Evolutionary conservation across 192 early-diverging fungal species (phyloP).

Genomic region (Mortierella claussenii): DNA sequence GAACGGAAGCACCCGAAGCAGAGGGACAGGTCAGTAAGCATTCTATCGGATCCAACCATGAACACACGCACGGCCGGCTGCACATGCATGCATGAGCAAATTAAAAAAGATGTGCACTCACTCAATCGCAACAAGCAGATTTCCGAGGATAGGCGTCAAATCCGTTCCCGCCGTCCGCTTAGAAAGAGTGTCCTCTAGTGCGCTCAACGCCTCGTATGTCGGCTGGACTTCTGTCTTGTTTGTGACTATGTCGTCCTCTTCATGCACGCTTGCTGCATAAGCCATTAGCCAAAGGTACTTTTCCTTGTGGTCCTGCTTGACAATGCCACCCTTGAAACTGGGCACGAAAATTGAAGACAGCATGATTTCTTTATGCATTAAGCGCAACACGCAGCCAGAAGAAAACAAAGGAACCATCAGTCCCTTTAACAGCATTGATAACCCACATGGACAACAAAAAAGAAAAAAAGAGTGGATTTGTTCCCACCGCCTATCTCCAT

Average conservation of each 20-base stretch:
- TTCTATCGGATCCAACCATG: too few species aligned
- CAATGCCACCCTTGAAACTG: slow-evolving; percentile 45
- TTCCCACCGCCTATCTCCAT: too few species aligned
- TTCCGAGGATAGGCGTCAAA: slow-evolving; percentile 49
- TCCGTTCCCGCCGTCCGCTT: slow-evolving; percentile 55
- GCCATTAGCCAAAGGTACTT: slow-evolving; percentile 63
- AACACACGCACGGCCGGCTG: too few species aligned
- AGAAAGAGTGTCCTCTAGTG: slow-evolving; percentile 51
- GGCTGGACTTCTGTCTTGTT: slow-evolving; percentile 49
- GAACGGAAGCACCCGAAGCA: not conserved
- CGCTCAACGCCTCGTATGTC: slow-evolving; percentile 45
- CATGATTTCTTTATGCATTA: slow-evolving; percentile 62
- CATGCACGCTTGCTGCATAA: slow-evolving; percentile 59
- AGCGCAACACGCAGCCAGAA: too few species aligned
- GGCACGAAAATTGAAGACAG: slow-evolving; percentile 63
- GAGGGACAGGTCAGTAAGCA: too few species aligned
- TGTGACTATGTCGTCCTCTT: slow-evolving; percentile 35
- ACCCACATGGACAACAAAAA: not conserved
- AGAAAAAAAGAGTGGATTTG: not conserved
- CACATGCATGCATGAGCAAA: not conserved
- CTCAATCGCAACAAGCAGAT: slow-evolving; percentile 58
- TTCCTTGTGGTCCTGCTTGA: slow-evolving; percentile 65
- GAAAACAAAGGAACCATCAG: slow-evolving; percentile 1
- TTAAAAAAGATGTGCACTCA: slow-evolving; percentile 29
- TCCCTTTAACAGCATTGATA: not conserved